Conservation (phyloP, 306 rosid genomes). For the Acacia crassicarpa region DNA sequence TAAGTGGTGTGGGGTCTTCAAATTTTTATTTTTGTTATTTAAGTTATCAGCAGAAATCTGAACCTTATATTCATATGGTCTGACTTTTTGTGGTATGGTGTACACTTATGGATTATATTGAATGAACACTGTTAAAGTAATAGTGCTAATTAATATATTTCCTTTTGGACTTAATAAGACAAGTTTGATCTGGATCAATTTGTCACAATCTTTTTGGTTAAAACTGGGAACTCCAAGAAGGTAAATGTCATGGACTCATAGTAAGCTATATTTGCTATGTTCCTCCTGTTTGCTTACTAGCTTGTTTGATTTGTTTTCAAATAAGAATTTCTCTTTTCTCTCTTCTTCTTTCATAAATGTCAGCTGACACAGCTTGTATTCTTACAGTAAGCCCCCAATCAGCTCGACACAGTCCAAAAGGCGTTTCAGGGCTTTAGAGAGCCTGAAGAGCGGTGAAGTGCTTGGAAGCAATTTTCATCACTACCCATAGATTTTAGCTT, state of each 20-base stretch:
- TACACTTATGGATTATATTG: constrained; percentile 10
- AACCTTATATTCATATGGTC: too few species aligned
- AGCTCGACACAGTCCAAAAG: background rate
- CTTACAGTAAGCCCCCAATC: too few species aligned
- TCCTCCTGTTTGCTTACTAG: background rate
- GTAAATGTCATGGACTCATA: constrained; percentile 36
- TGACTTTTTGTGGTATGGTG: background rate
- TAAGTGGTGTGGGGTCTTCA: too few species aligned
- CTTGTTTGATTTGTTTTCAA: constrained; percentile 20
- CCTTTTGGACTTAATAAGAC: too few species aligned
- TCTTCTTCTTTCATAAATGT: too few species aligned
- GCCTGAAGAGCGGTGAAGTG: background rate
- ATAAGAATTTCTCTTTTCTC: too few species aligned
- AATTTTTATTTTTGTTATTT: too few species aligned
- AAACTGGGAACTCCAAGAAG: constrained; percentile 46
- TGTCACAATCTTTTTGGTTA: too few species aligned
- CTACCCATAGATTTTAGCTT: background rate
- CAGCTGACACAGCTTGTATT: too few species aligned
- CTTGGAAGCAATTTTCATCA: background rate
- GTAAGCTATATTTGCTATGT: constrained; percentile 12
- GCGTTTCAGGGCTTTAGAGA: background rate
- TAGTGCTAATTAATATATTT: too few species aligned
- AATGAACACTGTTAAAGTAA: background rate
- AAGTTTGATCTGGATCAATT: too few species aligned
- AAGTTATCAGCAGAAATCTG: too few species aligned